These are phyloP conservation scores for Pneumocystis jirovecii DNA, from an alignment of 1,139 yeast genomes.

Conservation along the genomic window DNA sequence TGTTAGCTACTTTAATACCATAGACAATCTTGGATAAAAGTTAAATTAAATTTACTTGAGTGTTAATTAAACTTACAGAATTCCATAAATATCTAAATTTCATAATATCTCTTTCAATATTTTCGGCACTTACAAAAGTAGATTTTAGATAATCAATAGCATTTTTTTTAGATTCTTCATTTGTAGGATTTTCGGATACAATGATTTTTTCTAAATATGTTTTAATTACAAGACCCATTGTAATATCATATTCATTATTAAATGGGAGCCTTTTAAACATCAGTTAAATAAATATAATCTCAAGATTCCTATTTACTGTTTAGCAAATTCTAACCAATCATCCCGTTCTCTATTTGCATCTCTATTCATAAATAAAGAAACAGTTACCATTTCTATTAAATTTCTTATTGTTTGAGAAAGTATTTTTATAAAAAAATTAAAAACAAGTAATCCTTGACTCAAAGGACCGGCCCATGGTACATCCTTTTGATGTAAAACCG, in stretches of 20 bases:
- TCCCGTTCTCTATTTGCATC: constrained; percentile 30
- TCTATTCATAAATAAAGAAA: constrained; percentile 40
- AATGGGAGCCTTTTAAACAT: constrained; percentile 50
- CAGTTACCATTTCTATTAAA: constrained; percentile 39
- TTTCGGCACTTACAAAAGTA: constrained; percentile 22
- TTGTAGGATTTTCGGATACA: constrained; percentile 13
- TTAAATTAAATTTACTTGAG: neutral
- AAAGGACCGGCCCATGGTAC: constrained; percentile 57
- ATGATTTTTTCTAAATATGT: constrained; percentile 24
- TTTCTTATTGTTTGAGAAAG: constrained; percentile 39
- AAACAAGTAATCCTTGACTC: constrained; percentile 46
- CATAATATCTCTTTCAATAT: constrained; percentile 30
- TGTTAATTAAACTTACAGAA: constrained; percentile 6
- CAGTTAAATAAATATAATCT: constrained; percentile 40
- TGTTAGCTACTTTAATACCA: constrained; percentile 24
- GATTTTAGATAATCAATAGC: constrained; percentile 14
- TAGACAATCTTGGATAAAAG: constrained; percentile 13
- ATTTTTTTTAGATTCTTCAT: constrained; percentile 5
- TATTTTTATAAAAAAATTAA: constrained; percentile 51
- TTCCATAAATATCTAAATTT: constrained; percentile 32
- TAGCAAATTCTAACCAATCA: constrained; percentile 22
- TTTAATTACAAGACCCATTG: constrained; percentile 28
- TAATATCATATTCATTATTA: constrained; percentile 30
- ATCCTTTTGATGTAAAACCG: constrained; percentile 40
- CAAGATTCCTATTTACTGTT: neutral